Conservation (phyloP, 2,329 filamentous ascomycete species). For the Penicillium sumatraense region DNA sequence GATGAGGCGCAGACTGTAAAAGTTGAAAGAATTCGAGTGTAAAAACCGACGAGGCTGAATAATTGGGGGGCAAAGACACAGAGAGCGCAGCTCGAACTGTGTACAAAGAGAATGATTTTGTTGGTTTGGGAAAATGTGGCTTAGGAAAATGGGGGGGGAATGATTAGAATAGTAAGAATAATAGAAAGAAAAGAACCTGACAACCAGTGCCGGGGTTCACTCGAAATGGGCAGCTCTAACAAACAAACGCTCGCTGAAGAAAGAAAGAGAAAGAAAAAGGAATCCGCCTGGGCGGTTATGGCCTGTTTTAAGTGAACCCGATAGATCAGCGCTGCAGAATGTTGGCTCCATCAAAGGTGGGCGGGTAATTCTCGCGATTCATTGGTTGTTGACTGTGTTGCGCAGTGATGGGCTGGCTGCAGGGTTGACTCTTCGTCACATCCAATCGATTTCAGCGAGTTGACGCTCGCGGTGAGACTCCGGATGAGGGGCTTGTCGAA, state of each 20-base stretch:
- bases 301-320: slow-evolving; percentile 27
- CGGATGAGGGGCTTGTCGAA: not conserved
- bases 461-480: slow-evolving; percentile 2
- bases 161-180: slow-evolving; percentile 34
- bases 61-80: slow-evolving; percentile 33
- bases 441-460: not conserved
- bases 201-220: slow-evolving; percentile 47
- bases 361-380: slow-evolving; percentile 13
- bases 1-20: slow-evolving; percentile 21
- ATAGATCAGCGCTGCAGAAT: slow-evolving; percentile 21
- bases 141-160: slow-evolving; percentile 14
- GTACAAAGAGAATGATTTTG: slow-evolving; percentile 41
- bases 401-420: slow-evolving; percentile 3
- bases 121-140: slow-evolving; percentile 14
- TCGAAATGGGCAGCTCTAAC: slow-evolving; percentile 52
- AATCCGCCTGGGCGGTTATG: slow-evolving; percentile 28
- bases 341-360: not conserved
- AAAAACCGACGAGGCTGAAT: slow-evolving; percentile 34
- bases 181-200: slow-evolving; percentile 47
- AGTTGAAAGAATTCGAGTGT: slow-evolving; percentile 27
- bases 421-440: not conserved
- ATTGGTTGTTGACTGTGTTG: slow-evolving; percentile 10
- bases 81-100: slow-evolving; percentile 43
- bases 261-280: slow-evolving; percentile 46
- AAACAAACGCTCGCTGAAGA: slow-evolving; percentile 67